Evolutionary conservation across 257 asterid genomes (phyloP).

Genomic region (Cynanchum wilfordii): DNA sequence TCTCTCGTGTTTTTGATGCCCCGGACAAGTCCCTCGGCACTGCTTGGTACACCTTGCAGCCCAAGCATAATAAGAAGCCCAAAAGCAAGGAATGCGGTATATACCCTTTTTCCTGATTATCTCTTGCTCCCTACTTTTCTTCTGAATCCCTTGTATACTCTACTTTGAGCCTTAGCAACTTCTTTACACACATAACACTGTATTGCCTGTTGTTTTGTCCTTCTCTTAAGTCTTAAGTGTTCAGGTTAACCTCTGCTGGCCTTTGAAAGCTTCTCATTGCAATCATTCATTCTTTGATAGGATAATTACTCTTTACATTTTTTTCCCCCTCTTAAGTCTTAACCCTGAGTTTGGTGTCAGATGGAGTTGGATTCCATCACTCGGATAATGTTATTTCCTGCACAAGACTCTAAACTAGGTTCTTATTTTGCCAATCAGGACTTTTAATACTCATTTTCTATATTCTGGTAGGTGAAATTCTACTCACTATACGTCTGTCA

Average conservation of each 20-base stretch:
- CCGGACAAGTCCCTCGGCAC: constrained; percentile 78
- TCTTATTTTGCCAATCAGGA: constrained; percentile 5
- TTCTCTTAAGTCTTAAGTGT: neutral
- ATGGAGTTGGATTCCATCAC: neutral
- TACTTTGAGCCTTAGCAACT: neutral
- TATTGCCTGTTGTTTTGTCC: neutral
- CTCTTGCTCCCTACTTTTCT: neutral
- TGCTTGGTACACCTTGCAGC: constrained; percentile 79
- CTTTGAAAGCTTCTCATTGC: neutral
- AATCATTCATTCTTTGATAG: neutral
- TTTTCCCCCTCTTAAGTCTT: too few species aligned
- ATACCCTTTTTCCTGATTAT: neutral
- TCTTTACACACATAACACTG: too few species aligned
- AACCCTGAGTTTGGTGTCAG: neutral
- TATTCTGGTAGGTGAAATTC: constrained; percentile 67
- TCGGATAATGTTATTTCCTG: neutral
- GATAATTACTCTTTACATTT: neutral
- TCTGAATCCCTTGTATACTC: neutral
- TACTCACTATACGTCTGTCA: constrained; percentile 69
- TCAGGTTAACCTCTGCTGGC: neutral
- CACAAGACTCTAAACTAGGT: neutral
- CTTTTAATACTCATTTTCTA: constrained; percentile 10
- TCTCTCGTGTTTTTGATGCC: constrained; percentile 72
- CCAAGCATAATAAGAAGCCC: constrained; percentile 60
- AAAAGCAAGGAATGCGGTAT: constrained; percentile 83